Conservation (phyloP, 202 grass and related monocot species). For the Eragrostis tef region DNA sequence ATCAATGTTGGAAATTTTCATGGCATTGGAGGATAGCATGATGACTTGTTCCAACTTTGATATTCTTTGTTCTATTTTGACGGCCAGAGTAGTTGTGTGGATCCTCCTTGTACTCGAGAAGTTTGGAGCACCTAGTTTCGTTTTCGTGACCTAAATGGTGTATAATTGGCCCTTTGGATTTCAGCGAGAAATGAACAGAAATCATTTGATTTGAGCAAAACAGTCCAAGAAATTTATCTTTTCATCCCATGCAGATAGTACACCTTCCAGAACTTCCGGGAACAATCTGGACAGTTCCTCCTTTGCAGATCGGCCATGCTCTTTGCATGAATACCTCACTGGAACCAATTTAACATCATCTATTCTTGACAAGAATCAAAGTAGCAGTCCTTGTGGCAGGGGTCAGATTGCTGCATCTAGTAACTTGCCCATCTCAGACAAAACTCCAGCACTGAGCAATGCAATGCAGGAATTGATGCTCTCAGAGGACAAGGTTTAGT, state of each 20-base stretch:
- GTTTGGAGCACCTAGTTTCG: slow-evolving; percentile 25
- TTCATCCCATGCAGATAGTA: slow-evolving; percentile 49
- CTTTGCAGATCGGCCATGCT: slow-evolving; percentile 22
- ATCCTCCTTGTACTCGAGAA: slow-evolving; percentile 31
- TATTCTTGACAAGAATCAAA: slow-evolving; percentile 33
- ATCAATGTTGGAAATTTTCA: slow-evolving; percentile 32
- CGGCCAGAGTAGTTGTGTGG: slow-evolving; percentile 34
- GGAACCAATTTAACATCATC: slow-evolving; percentile 32
- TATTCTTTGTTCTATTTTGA: slow-evolving; percentile 33
- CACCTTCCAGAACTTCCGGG: slow-evolving; percentile 39
- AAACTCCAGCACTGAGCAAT: slow-evolving; percentile 36
- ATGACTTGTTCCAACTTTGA: slow-evolving; percentile 18
- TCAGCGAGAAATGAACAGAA: slow-evolving; percentile 8
- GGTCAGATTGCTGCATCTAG: slow-evolving; percentile 24
- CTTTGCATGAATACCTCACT: slow-evolving; percentile 44
- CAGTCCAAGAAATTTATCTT: slow-evolving; percentile 37
- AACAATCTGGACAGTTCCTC: slow-evolving; percentile 38
- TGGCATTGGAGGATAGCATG: slow-evolving; percentile 1
- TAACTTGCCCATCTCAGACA: slow-evolving; percentile 29
- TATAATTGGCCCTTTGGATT: slow-evolving; percentile 4
- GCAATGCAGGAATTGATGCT: slow-evolving; percentile 42
- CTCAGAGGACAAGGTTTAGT: slow-evolving; percentile 52
- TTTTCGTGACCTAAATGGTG: slow-evolving; percentile 9
- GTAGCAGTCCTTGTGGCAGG: slow-evolving; percentile 18
- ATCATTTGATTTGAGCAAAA: slow-evolving; percentile 20